These are phyloP conservation scores for Diddensiella santjacobensis DNA, from an alignment of 805 yeast species.

Conservation along the genomic window DNA sequence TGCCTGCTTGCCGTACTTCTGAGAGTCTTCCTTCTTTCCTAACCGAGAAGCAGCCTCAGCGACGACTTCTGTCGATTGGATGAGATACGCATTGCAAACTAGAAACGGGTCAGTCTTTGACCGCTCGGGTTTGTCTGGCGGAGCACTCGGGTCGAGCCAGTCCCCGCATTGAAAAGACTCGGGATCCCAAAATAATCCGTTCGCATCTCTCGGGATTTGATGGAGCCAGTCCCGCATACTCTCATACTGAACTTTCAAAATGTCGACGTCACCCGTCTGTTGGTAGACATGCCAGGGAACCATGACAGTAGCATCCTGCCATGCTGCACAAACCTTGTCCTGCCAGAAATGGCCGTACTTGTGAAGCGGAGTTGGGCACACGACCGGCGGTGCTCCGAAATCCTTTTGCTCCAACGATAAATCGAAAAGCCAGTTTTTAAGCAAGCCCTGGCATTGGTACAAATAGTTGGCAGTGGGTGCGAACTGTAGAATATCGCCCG, in stretches of 20 bases:
- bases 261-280: slow-evolving; percentile 34
- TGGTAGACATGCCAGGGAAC: slow-evolving; percentile 37
- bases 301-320: slow-evolving; percentile 27
- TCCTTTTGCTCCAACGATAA: slow-evolving; percentile 24
- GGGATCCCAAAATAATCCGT: slow-evolving; percentile 14
- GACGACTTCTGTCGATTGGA: slow-evolving; percentile 17
- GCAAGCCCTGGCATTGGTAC: slow-evolving; percentile 24
- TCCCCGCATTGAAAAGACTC: slow-evolving; percentile 31
- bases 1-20: slow-evolving; percentile 13
- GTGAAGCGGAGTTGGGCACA: slow-evolving; percentile 18
- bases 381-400: slow-evolving; percentile 24
- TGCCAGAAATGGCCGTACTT: slow-evolving; percentile 25
- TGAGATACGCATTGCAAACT: slow-evolving; percentile 29
- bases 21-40: slow-evolving; percentile 16
- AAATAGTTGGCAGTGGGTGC: slow-evolving; percentile 27
- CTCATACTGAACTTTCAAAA: slow-evolving; percentile 3
- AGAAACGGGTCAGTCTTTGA: slow-evolving; percentile 26
- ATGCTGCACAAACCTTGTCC: slow-evolving; percentile 6
- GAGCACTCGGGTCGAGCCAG: slow-evolving; percentile 30
- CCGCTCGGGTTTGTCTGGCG: slow-evolving; percentile 27
- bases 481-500: slow-evolving; percentile 29
- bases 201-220: slow-evolving; percentile 9
- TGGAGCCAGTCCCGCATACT: slow-evolving; percentile 16
- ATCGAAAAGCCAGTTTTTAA: slow-evolving; percentile 26
- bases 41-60: slow-evolving; percentile 15